A percentile compares a stretch with the other conserved stretches of the same genome.
Evolutionary conservation across 2,329 filamentous ascomycete species (phyloP).

Genomic region (Apiospora marii): DNA sequence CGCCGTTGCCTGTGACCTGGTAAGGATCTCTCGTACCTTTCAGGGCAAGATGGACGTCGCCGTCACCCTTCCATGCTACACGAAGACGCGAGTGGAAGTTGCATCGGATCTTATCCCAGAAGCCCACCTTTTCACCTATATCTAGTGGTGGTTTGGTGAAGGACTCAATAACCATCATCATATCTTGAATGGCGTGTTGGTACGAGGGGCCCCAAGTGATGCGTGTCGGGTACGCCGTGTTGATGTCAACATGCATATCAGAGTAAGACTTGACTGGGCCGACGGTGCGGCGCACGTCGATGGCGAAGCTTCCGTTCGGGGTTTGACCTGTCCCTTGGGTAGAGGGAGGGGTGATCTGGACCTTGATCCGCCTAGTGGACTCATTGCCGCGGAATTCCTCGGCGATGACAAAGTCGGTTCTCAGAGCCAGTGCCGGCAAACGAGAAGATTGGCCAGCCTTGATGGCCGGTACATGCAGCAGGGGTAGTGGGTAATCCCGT

Average conservation of each 20-base stretch:
- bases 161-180: conserved; percentile 99
- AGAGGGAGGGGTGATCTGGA: conserved; percentile 82
- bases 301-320: conserved; percentile 73
- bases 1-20: conserved; percentile 87
- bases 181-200: conserved; percentile 96
- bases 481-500: conserved; percentile 90
- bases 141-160: conserved; percentile 97
- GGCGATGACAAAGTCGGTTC: conserved; percentile 92
- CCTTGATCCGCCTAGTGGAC: conserved; percentile 80
- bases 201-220: conserved; percentile 99
- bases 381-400: conserved; percentile 87
- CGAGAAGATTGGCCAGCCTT: conserved; percentile 81
- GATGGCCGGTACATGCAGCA: conserved; percentile 88
- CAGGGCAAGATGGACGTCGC: conserved; percentile 90
- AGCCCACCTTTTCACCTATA: conserved; percentile 90
- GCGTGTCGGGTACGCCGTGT: conserved; percentile 88
- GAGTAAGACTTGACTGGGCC: conserved; percentile 97
- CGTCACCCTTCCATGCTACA: conserved; percentile 92
- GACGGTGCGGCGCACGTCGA: conserved; percentile 89
- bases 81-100: conserved; percentile 92
- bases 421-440: conserved; percentile 82
- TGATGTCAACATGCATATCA: conserved; percentile 89
- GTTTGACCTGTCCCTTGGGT: conserved; percentile 63
- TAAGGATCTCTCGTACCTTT: conserved; percentile 96
- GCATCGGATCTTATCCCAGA: conserved; percentile 98